Evolutionary conservation across 495 filamentous ascomycete genomes (phyloP), one percentile per base, ranked within the genome.

Genomic region (Monascus purpureus): DNA sequence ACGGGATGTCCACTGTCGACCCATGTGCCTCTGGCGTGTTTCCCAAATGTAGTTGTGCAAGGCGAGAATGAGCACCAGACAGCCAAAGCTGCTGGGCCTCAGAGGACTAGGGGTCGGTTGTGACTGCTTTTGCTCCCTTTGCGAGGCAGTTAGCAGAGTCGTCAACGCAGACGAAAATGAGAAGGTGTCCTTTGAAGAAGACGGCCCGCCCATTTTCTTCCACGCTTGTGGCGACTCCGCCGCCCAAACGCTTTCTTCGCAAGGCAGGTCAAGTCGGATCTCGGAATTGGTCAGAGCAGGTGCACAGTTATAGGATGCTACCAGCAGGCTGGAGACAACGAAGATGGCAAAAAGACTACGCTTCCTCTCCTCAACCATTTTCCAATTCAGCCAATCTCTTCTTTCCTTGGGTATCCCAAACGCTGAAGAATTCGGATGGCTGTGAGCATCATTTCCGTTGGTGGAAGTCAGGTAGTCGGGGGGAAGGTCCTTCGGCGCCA

Each of bases 11-110:
- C 88, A 95, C 38, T 82, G 71, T 38, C 85, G 76, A 36, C 81
- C 86, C 46, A 86, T 77, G 45, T 95, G 88, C 22, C 85, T 65
- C 52, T 93, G 87, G 24, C 90, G 72, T 1, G 86, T 94, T 57
- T 96, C 88, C 90, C 90, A 96, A 27, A 96, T 94, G 53, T 95
- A 95, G 40, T 94, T 93, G 55, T 97, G 90, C 16, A 97, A 61
- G 1, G 90, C 88, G 52, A 93, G 92, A 49, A 97, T 96, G 32
- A 97, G 63, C 8, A 94, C 70, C 11, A 95, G 61, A 55, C 90
- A 96, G 13, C 90, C 90, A 45, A 94, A 93, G 4, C 87, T 90
- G 54, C 90, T 96, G 2, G 87, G 86, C 38, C 75, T 77, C 34
- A 93, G 59, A 29, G 86, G 72, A 33, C 67, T 73, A 44, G 69